Percentiles rank a stretch among this genome's conserved stretches.
Conservation (phyloP, 345 rosid genomes). For the Nasturtium officinale region DNA sequence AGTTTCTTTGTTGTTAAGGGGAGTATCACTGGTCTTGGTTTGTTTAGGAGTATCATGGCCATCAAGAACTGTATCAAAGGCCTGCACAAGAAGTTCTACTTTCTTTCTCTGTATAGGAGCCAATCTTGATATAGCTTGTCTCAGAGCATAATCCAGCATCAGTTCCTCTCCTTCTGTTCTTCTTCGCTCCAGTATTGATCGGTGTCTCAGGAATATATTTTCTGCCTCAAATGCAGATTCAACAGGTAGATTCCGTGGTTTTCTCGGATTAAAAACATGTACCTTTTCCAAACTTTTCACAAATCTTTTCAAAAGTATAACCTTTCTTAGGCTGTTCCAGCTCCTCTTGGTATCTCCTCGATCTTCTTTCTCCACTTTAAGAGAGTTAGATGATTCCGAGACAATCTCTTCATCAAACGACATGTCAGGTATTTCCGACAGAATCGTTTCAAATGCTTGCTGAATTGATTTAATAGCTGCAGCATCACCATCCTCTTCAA, state of each 20-base stretch:
- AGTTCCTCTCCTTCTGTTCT: slow-evolving; percentile 69
- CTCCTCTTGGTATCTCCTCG: slow-evolving; percentile 48
- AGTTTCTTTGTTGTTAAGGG: not conserved
- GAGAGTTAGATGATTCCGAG: slow-evolving; percentile 25
- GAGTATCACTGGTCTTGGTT: slow-evolving; percentile 19
- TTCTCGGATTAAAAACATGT: slow-evolving; percentile 50
- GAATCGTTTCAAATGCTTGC: slow-evolving; percentile 80
- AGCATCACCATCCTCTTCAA: slow-evolving; percentile 43
- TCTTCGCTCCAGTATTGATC: slow-evolving; percentile 52
- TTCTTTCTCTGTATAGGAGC: slow-evolving; percentile 77
- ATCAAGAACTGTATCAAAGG: slow-evolving; percentile 74
- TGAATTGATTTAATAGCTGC: slow-evolving; percentile 72
- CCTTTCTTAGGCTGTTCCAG: slow-evolving; percentile 82
- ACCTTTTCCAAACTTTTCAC: slow-evolving; percentile 73
- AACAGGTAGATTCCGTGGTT: slow-evolving; percentile 37
- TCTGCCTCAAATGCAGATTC: slow-evolving; percentile 56
- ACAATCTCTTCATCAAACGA: slow-evolving; percentile 32
- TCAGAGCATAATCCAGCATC: slow-evolving; percentile 91
- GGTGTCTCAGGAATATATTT: slow-evolving; percentile 65
- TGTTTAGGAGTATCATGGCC: slow-evolving; percentile 31
- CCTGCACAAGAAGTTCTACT: slow-evolving; percentile 80
- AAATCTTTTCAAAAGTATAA: slow-evolving; percentile 73
- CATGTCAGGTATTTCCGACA: slow-evolving; percentile 58
- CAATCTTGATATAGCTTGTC: slow-evolving; percentile 70
- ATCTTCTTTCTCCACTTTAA: slow-evolving; percentile 31